A percentile compares a stretch with the other conserved stretches of the same genome.
These are phyloP conservation scores for Solanum hybrid DNA, from an alignment of 305 asterid genomes.

Conservation along the genomic window DNA sequence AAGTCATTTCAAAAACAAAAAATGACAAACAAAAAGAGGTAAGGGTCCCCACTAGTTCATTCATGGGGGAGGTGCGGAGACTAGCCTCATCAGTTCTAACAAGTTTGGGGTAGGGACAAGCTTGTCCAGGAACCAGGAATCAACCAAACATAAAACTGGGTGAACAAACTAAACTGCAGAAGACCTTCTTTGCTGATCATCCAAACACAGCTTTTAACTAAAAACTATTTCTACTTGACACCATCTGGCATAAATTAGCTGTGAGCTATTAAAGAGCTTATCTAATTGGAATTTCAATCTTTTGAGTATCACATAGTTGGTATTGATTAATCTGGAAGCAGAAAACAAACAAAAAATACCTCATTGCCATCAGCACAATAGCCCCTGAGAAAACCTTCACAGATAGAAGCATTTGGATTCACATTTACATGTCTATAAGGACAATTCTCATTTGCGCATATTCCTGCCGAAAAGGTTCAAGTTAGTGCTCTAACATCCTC, in stretches of 20 bases:
- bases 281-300: not conserved
- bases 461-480: constrained; percentile 47
- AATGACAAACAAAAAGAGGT: not conserved
- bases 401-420: constrained; percentile 55
- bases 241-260: not conserved
- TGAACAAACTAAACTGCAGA: not conserved
- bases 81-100: not conserved
- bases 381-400: constrained; percentile 90
- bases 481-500: constrained; percentile 16
- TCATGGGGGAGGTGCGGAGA: not conserved
- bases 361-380: constrained; percentile 93
- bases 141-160: not conserved
- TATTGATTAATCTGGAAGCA: not conserved
- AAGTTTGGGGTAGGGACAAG: not conserved
- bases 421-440: constrained; percentile 92
- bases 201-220: not conserved
- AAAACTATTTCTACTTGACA: not conserved
- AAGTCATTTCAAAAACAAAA: not conserved
- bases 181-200: not conserved
- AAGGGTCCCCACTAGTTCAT: not conserved
- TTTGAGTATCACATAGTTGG: not conserved
- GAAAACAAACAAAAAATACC: constrained; percentile 43
- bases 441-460: constrained; percentile 79
- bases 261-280: not conserved
- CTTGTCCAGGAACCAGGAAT: not conserved